phyloP scores from a whole-genome alignment of 768 basidiomycete species.

The Brasilioporus rufonigricans region DNA sequence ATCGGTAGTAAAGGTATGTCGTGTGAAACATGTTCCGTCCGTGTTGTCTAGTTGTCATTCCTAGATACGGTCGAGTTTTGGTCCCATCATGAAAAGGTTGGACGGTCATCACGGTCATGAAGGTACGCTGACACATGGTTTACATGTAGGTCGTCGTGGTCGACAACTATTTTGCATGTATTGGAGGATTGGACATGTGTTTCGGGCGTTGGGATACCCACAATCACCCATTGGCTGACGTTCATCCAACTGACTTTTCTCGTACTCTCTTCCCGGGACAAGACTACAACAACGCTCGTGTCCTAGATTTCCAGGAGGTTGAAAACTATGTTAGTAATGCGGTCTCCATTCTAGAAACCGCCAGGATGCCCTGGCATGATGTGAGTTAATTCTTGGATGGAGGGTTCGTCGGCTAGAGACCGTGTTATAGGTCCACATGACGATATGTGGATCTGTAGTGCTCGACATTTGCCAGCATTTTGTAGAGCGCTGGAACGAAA shows the following conservation, averaged over 20 bases:
- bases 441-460: slow-evolving; percentile 74
- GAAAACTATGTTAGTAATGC: slow-evolving; percentile 70
- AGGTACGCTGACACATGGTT: background rate
- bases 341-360: slow-evolving; percentile 62
- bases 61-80: slow-evolving; percentile 79
- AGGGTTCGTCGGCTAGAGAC: background rate
- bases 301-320: slow-evolving; percentile 84
- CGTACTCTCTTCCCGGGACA: slow-evolving; percentile 89
- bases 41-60: background rate
- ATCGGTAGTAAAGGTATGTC: slow-evolving; percentile 68
- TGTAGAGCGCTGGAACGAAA: slow-evolving; percentile 86
- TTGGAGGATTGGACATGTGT: slow-evolving; percentile 94
- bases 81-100: slow-evolving; percentile 87
- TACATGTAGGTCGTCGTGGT: slow-evolving; percentile 64
- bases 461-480: slow-evolving; percentile 94
- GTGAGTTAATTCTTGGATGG: slow-evolving; percentile 42
- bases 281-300: slow-evolving; percentile 90
- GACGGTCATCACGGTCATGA: background rate
- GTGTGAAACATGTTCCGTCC: background rate
- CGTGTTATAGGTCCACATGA: slow-evolving; percentile 70
- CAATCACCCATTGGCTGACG: slow-evolving; percentile 87
- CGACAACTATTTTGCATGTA: slow-evolving; percentile 81
- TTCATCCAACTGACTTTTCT: slow-evolving; percentile 81
- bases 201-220: slow-evolving; percentile 98
- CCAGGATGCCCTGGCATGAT: slow-evolving; percentile 96